Evolutionary conservation across 768 basidiomycete genomes (phyloP).

Genomic region (Inosperma sp.): DNA sequence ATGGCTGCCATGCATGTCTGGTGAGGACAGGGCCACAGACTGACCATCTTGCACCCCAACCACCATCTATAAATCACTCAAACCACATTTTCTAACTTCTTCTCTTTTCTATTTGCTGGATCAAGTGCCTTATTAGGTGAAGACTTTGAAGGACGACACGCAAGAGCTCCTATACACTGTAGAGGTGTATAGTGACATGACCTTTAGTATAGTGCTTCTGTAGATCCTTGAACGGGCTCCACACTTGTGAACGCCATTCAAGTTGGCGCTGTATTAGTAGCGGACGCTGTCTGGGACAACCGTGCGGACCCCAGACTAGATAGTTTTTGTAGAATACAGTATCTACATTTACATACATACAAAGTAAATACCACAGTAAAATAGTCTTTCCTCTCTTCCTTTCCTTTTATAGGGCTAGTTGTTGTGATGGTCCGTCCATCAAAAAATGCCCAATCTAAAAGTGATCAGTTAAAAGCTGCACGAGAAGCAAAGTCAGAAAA

Average conservation of each 20-base stretch:
- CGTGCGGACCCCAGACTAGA: not conserved
- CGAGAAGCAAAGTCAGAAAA: too few species aligned
- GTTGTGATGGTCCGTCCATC: too few species aligned
- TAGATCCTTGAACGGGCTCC: constrained; percentile 10
- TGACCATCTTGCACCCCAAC: not conserved
- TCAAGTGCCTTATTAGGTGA: constrained; percentile 7
- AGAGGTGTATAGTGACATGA: constrained; percentile 6
- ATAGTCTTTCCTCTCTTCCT: too few species aligned
- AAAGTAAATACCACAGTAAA: too few species aligned
- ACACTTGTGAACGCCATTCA: constrained; percentile 10
- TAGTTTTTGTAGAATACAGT: constrained; percentile 7
- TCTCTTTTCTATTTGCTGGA: not conserved
- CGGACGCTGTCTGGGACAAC: constrained; percentile 4
- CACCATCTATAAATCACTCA: too few species aligned
- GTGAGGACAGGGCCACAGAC: not conserved
- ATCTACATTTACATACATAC: not conserved
- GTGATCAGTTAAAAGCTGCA: too few species aligned
- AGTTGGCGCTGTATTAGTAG: constrained; percentile 6
- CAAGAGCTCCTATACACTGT: constrained; percentile 10
- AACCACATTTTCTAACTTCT: too few species aligned
- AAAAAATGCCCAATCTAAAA: too few species aligned
- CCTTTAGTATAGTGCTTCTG: constrained; percentile 6
- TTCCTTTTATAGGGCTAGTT: too few species aligned
- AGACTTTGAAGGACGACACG: constrained; percentile 8
- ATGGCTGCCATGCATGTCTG: not conserved